phyloP scores from a whole-genome alignment of 208 protist species.

The Perkinsela sp. region DNA sequence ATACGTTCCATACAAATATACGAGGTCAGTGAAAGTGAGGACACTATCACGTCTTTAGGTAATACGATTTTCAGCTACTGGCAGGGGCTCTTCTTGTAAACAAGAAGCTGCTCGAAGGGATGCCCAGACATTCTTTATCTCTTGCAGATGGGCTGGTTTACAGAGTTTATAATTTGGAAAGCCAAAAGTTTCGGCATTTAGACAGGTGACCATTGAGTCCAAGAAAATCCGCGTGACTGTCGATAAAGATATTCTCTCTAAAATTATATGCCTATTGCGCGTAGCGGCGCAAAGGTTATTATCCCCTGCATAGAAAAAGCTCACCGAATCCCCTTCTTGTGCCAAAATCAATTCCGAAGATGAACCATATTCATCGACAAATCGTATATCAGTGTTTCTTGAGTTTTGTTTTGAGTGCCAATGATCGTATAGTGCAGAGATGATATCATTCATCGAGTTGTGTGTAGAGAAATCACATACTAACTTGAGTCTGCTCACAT shows the following conservation, averaged over 20 bases:
- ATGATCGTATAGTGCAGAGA: neutral
- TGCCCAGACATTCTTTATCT: slow-evolving; percentile 6
- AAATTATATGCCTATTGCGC: neutral
- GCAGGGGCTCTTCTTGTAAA: slow-evolving; percentile 5
- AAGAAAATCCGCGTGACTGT: neutral
- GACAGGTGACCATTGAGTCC: neutral
- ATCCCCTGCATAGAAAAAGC: neutral
- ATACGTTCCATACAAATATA: too few relatives aligned
- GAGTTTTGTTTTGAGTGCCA: neutral
- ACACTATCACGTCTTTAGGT: too few relatives aligned
- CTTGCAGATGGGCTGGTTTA: neutral
- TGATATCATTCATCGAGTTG: neutral
- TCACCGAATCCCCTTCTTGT: neutral
- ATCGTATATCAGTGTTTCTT: neutral
- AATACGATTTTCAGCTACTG: too few relatives aligned
- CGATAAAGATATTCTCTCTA: neutral
- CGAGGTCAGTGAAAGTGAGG: too few relatives aligned
- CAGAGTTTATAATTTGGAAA: neutral
- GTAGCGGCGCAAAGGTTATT: neutral
- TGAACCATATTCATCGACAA: neutral
- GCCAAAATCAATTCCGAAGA: neutral
- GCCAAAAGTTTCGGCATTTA: neutral
- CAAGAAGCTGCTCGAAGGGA: slow-evolving; percentile 3
- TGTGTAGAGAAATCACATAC: neutral
- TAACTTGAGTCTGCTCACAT: neutral